These are phyloP conservation scores for Monilinia vaccinii-corymbosi DNA, from an alignment of 2,329 filamentous ascomycete genomes.

Conservation along the genomic window DNA sequence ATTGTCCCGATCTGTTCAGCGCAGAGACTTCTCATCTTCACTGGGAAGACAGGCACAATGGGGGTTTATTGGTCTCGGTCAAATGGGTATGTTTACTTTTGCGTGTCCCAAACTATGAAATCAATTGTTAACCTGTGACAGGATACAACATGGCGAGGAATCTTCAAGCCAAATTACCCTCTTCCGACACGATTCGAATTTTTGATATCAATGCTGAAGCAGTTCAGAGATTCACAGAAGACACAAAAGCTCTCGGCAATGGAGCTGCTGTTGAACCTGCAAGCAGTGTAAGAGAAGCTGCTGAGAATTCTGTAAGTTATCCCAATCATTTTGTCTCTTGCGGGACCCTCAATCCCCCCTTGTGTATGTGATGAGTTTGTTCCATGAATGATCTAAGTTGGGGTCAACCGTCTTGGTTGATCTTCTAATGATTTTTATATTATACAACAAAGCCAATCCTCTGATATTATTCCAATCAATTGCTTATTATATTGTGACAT, in stretches of 20 bases:
- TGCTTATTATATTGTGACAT: neutral
- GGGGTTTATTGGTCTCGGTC: conserved; percentile 51
- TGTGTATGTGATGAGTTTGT: conserved; percentile 27
- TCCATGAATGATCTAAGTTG: conserved; percentile 28
- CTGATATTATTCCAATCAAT: conserved; percentile 17
- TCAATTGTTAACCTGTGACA: conserved; percentile 28
- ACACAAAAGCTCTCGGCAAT: conserved; percentile 26
- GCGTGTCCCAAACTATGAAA: conserved; percentile 10
- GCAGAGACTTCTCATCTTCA: conserved; percentile 38
- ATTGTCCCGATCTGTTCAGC: conserved; percentile 17
- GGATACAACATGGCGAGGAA: conserved; percentile 68
- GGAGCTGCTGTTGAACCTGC: conserved; percentile 46
- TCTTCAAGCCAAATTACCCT: conserved; percentile 55
- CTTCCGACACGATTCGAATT: conserved; percentile 51
- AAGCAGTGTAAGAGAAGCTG: conserved; percentile 49
- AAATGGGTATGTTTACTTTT: conserved; percentile 43
- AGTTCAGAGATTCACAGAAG: conserved; percentile 47
- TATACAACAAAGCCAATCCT: conserved; percentile 28
- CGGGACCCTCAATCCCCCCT: conserved; percentile 5
- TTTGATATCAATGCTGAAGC: conserved; percentile 55
- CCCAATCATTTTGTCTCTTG: neutral
- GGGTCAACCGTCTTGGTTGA: conserved; percentile 24
- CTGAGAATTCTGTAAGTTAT: conserved; percentile 54
- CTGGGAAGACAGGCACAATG: conserved; percentile 39
- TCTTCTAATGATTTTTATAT: conserved; percentile 25